phyloP scores from a whole-genome alignment of 768 basidiomycete species.

The Auricularia sp. region DNA sequence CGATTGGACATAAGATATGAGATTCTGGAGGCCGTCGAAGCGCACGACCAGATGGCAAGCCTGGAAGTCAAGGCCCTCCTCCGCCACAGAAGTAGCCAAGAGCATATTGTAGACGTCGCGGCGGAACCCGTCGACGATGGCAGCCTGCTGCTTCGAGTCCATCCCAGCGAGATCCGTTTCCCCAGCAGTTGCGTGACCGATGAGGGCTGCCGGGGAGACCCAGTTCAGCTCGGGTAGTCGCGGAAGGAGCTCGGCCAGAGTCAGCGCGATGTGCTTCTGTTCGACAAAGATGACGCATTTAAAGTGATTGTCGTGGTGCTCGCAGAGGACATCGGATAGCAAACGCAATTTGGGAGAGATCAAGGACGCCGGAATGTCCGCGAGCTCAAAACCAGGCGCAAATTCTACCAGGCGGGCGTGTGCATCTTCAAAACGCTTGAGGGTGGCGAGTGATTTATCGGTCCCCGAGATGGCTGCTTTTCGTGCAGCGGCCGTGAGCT shows the following conservation, averaged over 20 bases:
- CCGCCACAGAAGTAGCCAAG: slow-evolving; percentile 78
- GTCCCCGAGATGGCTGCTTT: not conserved
- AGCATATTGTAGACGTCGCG: slow-evolving; percentile 57
- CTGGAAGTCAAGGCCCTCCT: slow-evolving; percentile 88
- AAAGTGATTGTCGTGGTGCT: slow-evolving; percentile 44
- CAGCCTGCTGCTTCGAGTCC: slow-evolving; percentile 41
- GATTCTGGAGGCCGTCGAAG: slow-evolving; percentile 71
- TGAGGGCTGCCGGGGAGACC: slow-evolving; percentile 52
- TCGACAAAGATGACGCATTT: slow-evolving; percentile 84
- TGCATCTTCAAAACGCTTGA: too few species aligned
- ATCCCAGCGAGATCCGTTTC: slow-evolving; percentile 42
- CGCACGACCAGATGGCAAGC: slow-evolving; percentile 81
- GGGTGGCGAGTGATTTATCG: too few species aligned
- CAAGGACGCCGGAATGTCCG: slow-evolving; percentile 11
- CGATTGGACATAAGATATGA: slow-evolving; percentile 83
- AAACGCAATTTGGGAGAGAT: slow-evolving; percentile 61
- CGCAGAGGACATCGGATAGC: slow-evolving; percentile 51
- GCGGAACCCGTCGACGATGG: slow-evolving; percentile 56
- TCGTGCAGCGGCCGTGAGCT: not conserved
- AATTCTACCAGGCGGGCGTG: not conserved
- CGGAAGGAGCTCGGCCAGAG: slow-evolving; percentile 54
- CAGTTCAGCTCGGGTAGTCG: slow-evolving; percentile 46
- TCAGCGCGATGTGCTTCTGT: slow-evolving; percentile 68
- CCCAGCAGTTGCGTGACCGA: slow-evolving; percentile 52
- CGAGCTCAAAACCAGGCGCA: not conserved